Base-by-base conservation (phyloP, 805 yeast genomes). In the Teunomyces aglyptinius region DNA sequence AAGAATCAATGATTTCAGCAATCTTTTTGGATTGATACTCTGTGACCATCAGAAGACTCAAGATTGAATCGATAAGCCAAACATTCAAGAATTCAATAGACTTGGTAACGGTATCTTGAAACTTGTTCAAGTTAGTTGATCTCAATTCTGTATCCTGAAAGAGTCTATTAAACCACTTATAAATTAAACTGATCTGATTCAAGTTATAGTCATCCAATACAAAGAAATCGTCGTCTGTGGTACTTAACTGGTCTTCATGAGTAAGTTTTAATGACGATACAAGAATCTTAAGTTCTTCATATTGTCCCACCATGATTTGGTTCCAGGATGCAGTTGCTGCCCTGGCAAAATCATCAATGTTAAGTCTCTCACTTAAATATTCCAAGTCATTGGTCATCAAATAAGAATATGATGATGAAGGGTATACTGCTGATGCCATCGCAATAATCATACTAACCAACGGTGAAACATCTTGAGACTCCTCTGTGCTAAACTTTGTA, bases 351-450 rank as follows among this genome's bases (percentile, higher is more conserved):
- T 53, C 49, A 5, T 40, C 34, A 13, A 43, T 43, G 1, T 47
- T 43, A 16, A 57, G 34, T 18, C 47, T 50, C 38, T 48, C 43
- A 5, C 54, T 41, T 3, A 72, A 53, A 20, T 58, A 61, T 27
- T 53, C 50, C 36, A 72, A 55, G 46, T 72, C 77, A 47, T 71
- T 71, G 44, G 55, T 63, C 11, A 68, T 51, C n/a, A 70, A 43
- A 39, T 67, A 70, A 36, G 74, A 70, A 31, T 61, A 48, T 2
- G 61, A 49, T 3, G 62, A 46, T 0, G 60, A 44, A 3, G 76
- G 75, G 49, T 72, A 72, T 6, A 62, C 53, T 5, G 62, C 48
- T 11, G 64, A 50, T 6, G 71, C 57, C 35, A 72, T 50, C 5
- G 76, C 58, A 11, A 62, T 52, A 8, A 69, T 58, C 3, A 71